Base-by-base conservation (phyloP, 75 land plant genomes). In the Azolla pinnata region DNA sequence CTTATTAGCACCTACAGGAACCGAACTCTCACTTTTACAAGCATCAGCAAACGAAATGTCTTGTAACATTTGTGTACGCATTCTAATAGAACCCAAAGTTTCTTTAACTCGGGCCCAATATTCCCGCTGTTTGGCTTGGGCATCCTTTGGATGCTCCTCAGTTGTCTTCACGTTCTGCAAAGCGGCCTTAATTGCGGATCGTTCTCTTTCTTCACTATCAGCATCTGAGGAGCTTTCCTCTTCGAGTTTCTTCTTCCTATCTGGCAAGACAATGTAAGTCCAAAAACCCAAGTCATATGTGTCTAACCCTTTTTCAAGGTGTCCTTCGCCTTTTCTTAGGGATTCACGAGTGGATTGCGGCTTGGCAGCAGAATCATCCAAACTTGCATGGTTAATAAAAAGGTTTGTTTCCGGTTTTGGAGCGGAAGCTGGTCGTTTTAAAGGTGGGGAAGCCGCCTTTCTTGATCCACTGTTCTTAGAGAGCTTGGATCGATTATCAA, bases 51-150 rank as follows among this genome's bases (percentile, higher is more conserved):
- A 9, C 7, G 62, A 60, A 44, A 60, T 46, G 10, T 60, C 62
- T 16, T 60, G 62, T 40, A 60, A 26, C 62, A 60, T 60, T 26
- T 60, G 46, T 44, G 62, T 60, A 28, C 62, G 62, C 24, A 60
- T 19, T 1, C 48, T 3, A 25, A 60, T 23, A 19, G 23, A 28
- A 4, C 27, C 31, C 47, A 60, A 10, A 12, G 62, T n/a, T 14
- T 60, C 62, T 29, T 60, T 60, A 29, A 60, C 26, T 17, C 42
- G 62, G 24, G 62, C 48, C 14, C 42, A 12, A 44, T 35, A 60
- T 30, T 60, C 47, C 21, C 44, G 27, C 10, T 29, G 54, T 24
- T 24, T 52, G 29, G 54, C 27, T 14, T 14, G 54, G 7, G 24
- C 54, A 52, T 52, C 54, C 14, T 10, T 4, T 2, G 2, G 2